Evolutionary conservation across 345 rosid species (phyloP), one percentile per base, ranked within the genome.

Genomic region (Boechera divaricarpa): DNA sequence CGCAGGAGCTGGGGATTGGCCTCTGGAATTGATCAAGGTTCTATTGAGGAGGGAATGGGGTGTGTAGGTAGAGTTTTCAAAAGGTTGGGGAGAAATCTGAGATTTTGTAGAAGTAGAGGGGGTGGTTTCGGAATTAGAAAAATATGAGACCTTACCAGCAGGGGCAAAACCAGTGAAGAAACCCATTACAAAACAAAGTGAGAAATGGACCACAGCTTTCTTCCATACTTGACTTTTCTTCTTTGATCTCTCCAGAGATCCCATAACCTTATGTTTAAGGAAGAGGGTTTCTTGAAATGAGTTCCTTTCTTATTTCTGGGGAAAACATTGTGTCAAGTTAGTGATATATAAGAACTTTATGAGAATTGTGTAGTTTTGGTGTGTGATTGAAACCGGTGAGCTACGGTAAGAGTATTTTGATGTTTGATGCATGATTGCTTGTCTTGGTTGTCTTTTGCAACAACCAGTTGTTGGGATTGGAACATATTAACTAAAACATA

Each of bases 111-210:
- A 42, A 32, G 82, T 35, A 29, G 64, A 63, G 39, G 62, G 41
- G 15, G 21, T 65, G 18, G 48, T 51, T n/a, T 58, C 52, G 2
- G 10, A 72, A 55, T 32, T 64, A 47, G 87, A 69, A 56, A 87
- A 83, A 39, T 81, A 33, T 7, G 93, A 77, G 77, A 80, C 26
- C 55, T 89, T 87, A 21, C 87, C 84, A 10, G 91, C 73, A 33
- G 99, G 98, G 74, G 99, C 98, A 77, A 91, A 87, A 33, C 98
- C 98, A 45, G 86, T 78, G 86, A 91, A 90, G 74, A 90, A 90
- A 9, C 98, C 98, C 92, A 91, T 89, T 39, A 88, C 88, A 64
- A 93, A 93, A 70, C 98, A 93, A 18, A 93, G 57, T 60, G 88
- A 78, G 80, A 94, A 94, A 74, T 89, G 98, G 28, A 89, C 85